Conservation (phyloP, 1,284 basidiomycete genomes). For the Puccinia hordei region DNA sequence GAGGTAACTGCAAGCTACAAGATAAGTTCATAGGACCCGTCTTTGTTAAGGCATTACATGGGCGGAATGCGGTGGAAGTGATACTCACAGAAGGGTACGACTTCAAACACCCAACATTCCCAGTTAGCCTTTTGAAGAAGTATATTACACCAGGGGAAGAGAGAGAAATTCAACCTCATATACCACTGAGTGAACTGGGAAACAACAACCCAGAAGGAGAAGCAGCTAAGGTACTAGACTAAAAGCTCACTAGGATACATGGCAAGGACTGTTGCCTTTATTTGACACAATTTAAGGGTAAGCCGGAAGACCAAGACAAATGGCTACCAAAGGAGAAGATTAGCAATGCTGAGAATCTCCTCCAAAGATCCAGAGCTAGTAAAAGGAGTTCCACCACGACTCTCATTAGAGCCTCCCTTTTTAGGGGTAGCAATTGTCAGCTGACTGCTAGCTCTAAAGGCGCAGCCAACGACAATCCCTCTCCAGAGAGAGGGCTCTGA, state of each 20-base stretch:
- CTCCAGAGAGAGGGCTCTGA: too few relatives aligned
- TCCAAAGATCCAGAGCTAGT: neutral
- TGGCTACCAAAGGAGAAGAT: neutral
- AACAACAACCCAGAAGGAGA: neutral
- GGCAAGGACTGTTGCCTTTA: neutral
- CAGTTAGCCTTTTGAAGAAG: neutral
- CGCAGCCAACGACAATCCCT: too few relatives aligned
- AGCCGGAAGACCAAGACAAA: neutral
- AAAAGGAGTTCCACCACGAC: neutral
- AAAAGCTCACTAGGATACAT: neutral
- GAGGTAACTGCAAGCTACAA: neutral
- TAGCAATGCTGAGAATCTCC: neutral
- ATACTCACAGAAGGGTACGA: conserved; percentile 1
- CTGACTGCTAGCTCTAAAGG: too few relatives aligned
- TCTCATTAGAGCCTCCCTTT: neutral
- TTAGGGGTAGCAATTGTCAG: neutral
- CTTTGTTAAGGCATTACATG: neutral
- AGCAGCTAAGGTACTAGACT: neutral
- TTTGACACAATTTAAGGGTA: neutral
- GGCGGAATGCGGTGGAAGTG: conserved; percentile 11
- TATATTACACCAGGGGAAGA: neutral
- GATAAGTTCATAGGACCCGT: conserved; percentile 13
- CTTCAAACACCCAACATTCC: neutral
- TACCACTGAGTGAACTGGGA: neutral
- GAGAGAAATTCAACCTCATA: neutral